These are phyloP conservation scores for Senna siamea DNA, from an alignment of 306 rosid species.

Conservation along the genomic window DNA sequence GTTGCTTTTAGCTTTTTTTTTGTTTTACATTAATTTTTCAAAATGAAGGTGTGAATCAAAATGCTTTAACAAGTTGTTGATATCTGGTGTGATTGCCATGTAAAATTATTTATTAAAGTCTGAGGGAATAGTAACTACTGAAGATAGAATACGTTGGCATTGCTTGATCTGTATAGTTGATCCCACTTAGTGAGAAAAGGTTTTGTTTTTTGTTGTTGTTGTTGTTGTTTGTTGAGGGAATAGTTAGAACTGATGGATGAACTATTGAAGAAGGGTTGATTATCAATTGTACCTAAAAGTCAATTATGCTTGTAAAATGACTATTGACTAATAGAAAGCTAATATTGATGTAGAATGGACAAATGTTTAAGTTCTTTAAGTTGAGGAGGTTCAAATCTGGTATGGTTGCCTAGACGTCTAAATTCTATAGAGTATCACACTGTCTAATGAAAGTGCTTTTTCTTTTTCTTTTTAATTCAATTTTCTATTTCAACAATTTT, in stretches of 20 bases:
- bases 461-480: too few species aligned
- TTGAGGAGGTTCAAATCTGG: too few species aligned
- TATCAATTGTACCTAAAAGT: not conserved
- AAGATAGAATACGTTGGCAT: too few species aligned
- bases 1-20: not conserved
- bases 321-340: not conserved
- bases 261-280: not conserved
- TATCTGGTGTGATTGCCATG: not conserved
- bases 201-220: too few species aligned
- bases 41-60: not conserved
- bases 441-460: constrained; percentile 19
- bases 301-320: not conserved
- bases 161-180: too few species aligned
- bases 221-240: too few species aligned
- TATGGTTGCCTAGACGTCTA: too few species aligned
- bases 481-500: too few species aligned
- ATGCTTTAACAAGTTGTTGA: not conserved
- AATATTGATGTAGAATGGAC: not conserved
- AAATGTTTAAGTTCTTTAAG: not conserved
- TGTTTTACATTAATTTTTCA: not conserved
- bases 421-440: not conserved
- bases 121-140: too few species aligned
- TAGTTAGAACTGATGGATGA: not conserved
- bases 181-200: too few species aligned
- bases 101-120: not conserved